phyloP scores from a whole-genome alignment of 140 eudicot species.

The Flaveria floridana region DNA sequence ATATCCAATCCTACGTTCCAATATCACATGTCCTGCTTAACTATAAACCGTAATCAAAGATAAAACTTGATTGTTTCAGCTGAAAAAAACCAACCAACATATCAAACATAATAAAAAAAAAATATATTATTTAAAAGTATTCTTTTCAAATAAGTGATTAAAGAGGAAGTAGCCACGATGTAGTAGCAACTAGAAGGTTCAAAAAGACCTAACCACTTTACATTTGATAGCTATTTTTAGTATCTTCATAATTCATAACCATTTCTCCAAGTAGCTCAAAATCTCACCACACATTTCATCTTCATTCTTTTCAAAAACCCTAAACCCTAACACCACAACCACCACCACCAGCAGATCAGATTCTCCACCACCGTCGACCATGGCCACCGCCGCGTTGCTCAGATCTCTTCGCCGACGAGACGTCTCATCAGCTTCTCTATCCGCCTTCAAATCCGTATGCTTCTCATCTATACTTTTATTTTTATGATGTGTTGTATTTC shows the following conservation, averaged over 20 bases:
- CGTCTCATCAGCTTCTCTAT: constrained; percentile 48
- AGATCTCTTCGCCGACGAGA: constrained; percentile 75
- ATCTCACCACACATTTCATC: constrained; percentile 12
- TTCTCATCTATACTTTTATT: background rate
- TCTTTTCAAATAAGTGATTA: too few relatives aligned
- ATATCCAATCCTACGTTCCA: too few relatives aligned
- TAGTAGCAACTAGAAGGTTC: background rate
- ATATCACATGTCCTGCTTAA: too few relatives aligned
- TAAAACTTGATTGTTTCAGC: too few relatives aligned
- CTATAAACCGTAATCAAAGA: too few relatives aligned
- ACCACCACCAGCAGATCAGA: background rate
- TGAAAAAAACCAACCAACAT: too few relatives aligned
- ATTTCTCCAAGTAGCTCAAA: constrained; percentile 6
- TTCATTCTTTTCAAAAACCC: constrained; percentile 34
- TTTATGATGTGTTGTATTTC: background rate
- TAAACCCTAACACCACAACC: constrained; percentile 39
- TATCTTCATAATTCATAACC: background rate
- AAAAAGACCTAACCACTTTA: background rate
- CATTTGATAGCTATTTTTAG: background rate
- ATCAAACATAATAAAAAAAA: too few relatives aligned
- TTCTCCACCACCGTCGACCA: constrained; percentile 13
- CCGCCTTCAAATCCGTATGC: constrained; percentile 54
- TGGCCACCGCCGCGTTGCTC: constrained; percentile 63
- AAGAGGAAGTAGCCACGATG: background rate
- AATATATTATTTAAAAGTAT: too few relatives aligned